phyloP scores from a whole-genome alignment of 139 green algal species.

The Trebouxia sp. region DNA sequence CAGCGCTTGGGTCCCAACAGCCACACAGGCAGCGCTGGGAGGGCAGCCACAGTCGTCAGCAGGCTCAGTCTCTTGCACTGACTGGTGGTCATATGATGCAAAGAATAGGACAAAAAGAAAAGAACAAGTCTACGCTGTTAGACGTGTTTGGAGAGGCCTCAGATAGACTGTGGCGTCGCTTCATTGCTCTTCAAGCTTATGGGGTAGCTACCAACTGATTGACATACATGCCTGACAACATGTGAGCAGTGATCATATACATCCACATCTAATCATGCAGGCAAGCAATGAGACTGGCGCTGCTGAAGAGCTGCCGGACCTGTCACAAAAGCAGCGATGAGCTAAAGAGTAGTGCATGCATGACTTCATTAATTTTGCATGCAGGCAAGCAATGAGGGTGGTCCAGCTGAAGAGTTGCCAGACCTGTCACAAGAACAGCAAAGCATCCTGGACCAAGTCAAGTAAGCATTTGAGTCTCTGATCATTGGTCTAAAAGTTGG shows the following conservation, averaged over 20 bases:
- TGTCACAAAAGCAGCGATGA: conserved; percentile 46
- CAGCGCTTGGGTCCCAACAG: not conserved
- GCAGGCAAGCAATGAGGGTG: not conserved
- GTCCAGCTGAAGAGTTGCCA: conserved; percentile 36
- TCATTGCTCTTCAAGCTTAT: no score
- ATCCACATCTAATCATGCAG: no score
- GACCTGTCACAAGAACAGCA: conserved; percentile 49
- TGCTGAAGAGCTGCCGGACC: conserved; percentile 35
- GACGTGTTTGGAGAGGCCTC: no score
- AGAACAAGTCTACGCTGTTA: no score
- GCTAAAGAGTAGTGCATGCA: conserved; percentile 42
- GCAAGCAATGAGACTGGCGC: not conserved
- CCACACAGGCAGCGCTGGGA: not conserved
- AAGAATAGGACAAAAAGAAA: no score
- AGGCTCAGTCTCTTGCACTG: no score
- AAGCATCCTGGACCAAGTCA: conserved; percentile 44
- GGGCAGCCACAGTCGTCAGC: not conserved
- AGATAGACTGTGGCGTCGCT: no score
- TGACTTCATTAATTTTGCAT: no score
- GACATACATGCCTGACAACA: no score
- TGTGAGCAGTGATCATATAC: no score
- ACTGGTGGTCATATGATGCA: no score
- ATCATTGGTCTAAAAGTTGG: not conserved
- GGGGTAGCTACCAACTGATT: no score
- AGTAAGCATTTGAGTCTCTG: not conserved